phyloP scores from a whole-genome alignment of 352 stramenopile species.

The Phytophthora ramorum region DNA sequence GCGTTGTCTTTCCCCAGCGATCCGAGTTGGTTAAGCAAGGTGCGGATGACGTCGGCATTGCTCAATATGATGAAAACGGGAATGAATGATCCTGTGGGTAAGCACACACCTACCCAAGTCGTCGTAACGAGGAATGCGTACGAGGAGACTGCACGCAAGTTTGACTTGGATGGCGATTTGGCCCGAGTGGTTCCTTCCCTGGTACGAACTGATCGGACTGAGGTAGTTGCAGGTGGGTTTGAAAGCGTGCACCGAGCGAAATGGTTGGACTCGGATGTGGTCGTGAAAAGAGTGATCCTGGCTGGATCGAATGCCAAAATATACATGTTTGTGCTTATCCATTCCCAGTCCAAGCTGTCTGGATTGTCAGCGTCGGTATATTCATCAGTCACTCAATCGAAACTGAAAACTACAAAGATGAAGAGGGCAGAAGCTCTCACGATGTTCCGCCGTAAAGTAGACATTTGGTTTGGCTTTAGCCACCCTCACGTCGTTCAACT shows the following conservation, averaged over 20 bases:
- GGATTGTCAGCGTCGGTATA: background rate
- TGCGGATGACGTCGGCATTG: no score
- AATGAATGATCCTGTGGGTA: no score
- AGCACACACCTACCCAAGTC: no score
- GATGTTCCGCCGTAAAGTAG: background rate
- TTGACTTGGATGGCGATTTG: no score
- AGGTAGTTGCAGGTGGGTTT: constrained; percentile 6
- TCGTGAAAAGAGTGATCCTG: background rate
- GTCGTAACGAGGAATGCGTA: no score
- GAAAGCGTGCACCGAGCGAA: background rate
- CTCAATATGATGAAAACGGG: no score
- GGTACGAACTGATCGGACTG: constrained; percentile 9
- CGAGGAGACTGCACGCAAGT: no score
- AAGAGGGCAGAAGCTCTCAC: background rate
- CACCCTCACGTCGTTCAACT: background rate
- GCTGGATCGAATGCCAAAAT: background rate
- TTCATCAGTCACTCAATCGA: no score
- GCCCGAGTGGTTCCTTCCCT: constrained; percentile 15
- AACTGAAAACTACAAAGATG: no score
- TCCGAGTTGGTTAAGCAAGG: no score
- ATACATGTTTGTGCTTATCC: no score
- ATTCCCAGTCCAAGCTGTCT: background rate
- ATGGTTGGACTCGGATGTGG: background rate
- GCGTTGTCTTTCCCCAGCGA: no score
- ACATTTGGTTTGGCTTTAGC: background rate